These are phyloP conservation scores for Halocafeteria seosinensis DNA, from an alignment of 108 stramenopile genomes.

Conservation along the genomic window DNA sequence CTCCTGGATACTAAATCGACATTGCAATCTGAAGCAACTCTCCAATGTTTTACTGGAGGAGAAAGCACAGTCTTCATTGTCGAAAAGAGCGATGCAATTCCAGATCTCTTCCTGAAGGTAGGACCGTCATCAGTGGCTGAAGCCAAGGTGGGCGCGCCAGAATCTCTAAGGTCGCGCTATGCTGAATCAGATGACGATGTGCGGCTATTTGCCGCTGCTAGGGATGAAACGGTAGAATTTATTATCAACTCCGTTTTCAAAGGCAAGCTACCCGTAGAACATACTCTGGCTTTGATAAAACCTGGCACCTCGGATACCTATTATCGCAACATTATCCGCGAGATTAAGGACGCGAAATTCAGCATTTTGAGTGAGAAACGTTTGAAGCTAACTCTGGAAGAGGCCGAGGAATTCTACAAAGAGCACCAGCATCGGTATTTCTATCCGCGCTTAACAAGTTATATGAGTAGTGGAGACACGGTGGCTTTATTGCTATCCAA, in stretches of 20 bases:
- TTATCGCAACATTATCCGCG: background rate
- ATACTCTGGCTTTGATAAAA: slow-evolving; percentile 19
- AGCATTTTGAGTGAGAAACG: background rate
- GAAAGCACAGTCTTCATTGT: background rate
- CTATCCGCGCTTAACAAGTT: background rate
- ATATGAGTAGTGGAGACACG: slow-evolving; percentile 4
- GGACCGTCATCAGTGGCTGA: background rate
- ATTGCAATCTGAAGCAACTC: background rate
- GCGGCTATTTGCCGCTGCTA: background rate
- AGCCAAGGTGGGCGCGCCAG: background rate
- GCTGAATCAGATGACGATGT: background rate
- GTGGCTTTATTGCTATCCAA: slow-evolving; percentile 5
- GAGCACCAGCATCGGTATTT: slow-evolving; percentile 13
- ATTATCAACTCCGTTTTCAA: background rate
- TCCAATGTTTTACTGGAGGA: too few species aligned
- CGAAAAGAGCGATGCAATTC: background rate
- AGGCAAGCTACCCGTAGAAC: background rate
- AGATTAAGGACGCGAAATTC: slow-evolving; percentile 2
- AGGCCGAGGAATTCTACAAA: slow-evolving; percentile 7
- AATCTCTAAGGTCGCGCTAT: background rate
- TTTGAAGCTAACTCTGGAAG: background rate
- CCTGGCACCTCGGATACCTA: slow-evolving; percentile 1
- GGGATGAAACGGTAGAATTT: background rate
- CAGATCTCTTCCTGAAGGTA: background rate
- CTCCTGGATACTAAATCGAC: background rate